A percentile compares a stretch with the other conserved stretches of the same genome.
Conservation (phyloP, 768 basidiomycete species). For the Agaricus subrufescens region DNA sequence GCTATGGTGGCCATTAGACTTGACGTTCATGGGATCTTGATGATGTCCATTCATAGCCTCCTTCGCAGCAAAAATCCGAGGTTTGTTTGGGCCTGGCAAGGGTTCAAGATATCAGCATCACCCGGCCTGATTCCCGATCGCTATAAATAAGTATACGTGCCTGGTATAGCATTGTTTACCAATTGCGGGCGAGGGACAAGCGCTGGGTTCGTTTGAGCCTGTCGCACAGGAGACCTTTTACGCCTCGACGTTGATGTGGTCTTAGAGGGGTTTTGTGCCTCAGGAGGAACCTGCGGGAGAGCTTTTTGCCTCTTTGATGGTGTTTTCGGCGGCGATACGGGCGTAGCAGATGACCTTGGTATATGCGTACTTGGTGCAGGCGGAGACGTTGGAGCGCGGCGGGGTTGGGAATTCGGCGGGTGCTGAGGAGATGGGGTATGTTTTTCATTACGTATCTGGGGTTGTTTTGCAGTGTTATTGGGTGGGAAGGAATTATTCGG, state of each 20-base stretch:
- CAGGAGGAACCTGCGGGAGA: not conserved
- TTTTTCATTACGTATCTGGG: not conserved
- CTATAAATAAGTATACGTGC: constrained; percentile 17
- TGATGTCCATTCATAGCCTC: constrained; percentile 15
- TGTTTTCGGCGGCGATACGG: not conserved
- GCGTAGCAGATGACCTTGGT: not conserved
- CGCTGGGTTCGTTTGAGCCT: not conserved
- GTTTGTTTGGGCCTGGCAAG: constrained; percentile 30
- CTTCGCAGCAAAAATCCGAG: constrained; percentile 63
- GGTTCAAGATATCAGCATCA: constrained; percentile 19
- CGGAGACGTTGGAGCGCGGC: constrained; percentile 1
- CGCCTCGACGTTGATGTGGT: not conserved
- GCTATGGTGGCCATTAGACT: not conserved
- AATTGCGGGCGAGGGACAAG: constrained; percentile 1
- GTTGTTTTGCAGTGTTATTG: not conserved
- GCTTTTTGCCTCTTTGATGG: constrained; percentile 3
- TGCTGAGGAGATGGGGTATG: not conserved
- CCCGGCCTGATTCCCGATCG: constrained; percentile 14
- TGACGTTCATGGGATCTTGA: constrained; percentile 2
- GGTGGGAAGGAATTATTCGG: not conserved
- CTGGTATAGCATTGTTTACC: constrained; percentile 9
- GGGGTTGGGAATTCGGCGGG: not conserved
- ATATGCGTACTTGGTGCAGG: not conserved
- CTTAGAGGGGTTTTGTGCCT: not conserved
- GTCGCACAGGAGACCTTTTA: not conserved